phyloP scores from a whole-genome alignment of 164 flowering plant genomes.

The Kalanchoe fedtschenkoi region DNA sequence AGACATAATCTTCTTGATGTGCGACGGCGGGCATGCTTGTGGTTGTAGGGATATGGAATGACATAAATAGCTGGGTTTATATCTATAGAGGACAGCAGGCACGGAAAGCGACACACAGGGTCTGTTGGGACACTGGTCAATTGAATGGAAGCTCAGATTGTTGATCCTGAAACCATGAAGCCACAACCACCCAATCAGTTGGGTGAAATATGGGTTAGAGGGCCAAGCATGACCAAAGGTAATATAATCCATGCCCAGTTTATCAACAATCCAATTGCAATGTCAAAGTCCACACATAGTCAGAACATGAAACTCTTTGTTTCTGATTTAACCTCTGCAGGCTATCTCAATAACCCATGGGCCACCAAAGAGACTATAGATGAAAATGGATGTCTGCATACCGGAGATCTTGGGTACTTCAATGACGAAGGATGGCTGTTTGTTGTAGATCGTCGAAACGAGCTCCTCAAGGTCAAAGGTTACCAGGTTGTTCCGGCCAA shows the following conservation, averaged over 20 bases:
- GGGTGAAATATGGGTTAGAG: constrained; percentile 42
- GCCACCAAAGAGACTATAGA: constrained; percentile 41
- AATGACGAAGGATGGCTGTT: constrained; percentile 38
- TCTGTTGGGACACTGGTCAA: constrained; percentile 62
- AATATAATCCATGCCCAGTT: no score
- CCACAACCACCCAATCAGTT: constrained; percentile 58
- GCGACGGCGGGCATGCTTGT: background rate
- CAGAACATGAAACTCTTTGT: no score
- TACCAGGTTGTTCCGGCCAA: constrained; percentile 90
- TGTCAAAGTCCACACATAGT: no score
- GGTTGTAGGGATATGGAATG: constrained; percentile 85
- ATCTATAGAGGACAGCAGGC: constrained; percentile 33
- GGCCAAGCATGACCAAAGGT: constrained; percentile 46
- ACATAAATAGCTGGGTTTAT: constrained; percentile 80
- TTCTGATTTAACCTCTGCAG: no score
- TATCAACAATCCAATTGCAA: no score
- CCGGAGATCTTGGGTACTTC: constrained; percentile 54
- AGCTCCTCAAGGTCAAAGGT: constrained; percentile 55
- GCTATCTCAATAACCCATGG: constrained; percentile 38
- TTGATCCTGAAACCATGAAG: constrained; percentile 50
- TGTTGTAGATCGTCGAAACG: constrained; percentile 51
- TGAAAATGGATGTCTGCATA: constrained; percentile 43
- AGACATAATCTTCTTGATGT: no score
- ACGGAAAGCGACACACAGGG: constrained; percentile 45
- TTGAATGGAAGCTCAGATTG: constrained; percentile 68